Percentiles rank a stretch among this genome's conserved stretches.
Evolutionary conservation across 1,284 basidiomycete species (phyloP).

Genomic region (Kalmanozyma brasiliensis): DNA sequence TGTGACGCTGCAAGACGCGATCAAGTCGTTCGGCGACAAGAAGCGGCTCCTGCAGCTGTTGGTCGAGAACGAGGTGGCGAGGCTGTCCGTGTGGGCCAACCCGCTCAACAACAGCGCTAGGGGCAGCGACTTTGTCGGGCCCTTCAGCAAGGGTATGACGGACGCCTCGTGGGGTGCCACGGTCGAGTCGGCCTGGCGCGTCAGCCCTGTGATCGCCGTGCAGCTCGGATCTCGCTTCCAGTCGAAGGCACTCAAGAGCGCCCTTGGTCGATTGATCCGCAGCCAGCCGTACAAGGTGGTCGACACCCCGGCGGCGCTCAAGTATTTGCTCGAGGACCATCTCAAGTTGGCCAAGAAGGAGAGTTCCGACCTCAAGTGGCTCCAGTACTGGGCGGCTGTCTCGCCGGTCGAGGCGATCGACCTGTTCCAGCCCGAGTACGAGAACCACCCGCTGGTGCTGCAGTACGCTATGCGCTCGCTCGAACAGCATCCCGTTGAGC

Average conservation of each 20-base stretch:
- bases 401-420: constrained; percentile 75
- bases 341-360: constrained; percentile 74
- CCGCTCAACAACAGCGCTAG: constrained; percentile 78
- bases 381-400: constrained; percentile 87
- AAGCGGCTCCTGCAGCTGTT: constrained; percentile 75
- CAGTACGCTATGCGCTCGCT: constrained; percentile 97
- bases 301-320: constrained; percentile 81
- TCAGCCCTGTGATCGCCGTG: constrained; percentile 84
- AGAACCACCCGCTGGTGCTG: constrained; percentile 84
- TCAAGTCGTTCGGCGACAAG: constrained; percentile 29
- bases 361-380: constrained; percentile 72
- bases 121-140: constrained; percentile 69
- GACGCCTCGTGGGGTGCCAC: constrained; percentile 78
- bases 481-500: constrained; percentile 90
- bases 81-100: constrained; percentile 90
- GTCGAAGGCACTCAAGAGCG: constrained; percentile 73
- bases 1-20: constrained; percentile 46
- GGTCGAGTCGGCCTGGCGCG: constrained; percentile 82
- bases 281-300: constrained; percentile 79
- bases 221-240: constrained; percentile 89
- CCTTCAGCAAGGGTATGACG: constrained; percentile 68
- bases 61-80: constrained; percentile 87
- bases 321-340: constrained; percentile 83
- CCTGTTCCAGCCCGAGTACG: constrained; percentile 61
- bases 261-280: constrained; percentile 81